Base-by-base conservation (phyloP, 2,329 filamentous ascomycete genomes). In the Colletotrichum tanaceti region DNA sequence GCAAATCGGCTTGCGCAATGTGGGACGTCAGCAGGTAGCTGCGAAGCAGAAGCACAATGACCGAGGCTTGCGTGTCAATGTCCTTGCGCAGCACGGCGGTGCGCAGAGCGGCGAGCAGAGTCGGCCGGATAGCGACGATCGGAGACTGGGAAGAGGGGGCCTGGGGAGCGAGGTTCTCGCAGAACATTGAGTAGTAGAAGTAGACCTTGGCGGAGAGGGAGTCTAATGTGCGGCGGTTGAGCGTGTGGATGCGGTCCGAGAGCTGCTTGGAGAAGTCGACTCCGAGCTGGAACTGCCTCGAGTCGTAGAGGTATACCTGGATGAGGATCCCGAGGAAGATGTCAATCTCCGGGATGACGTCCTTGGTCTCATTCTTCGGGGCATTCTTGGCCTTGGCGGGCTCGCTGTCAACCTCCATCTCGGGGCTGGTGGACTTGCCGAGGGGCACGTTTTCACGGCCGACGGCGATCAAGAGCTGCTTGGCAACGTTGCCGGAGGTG, bases 41-140 rank as follows among this genome's bases (percentile, higher is more conserved):
- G 75, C 96, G 93, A 74, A 99, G 90, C 60, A 99, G 87, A 65
- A 99, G 86, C 16, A 97, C 97, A 73, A 97, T 98, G 73, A 98
- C 93, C 0, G 95, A 93, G 35, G 96, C 93, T 82, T 98, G 95
- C n/a, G 93, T 98, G 76, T 99, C 96, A 72, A 94, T 90, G 80
- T 99, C 96, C 84, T 98, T 98, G 74, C 96, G 91, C 72, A 99
- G 86, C 35, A 98, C 96, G n/a, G 96, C 93, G 53, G 95, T 98
- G 76, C 96, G 90, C 68, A 99, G 89, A 20, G 94, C 95, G 62
- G 93, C 90, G 63, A 99, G 89, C 58, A 99, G 87, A 71, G 90
- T 91, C 64, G 94, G 93, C 68, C 96, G 91, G 76, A 97, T 94
- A 47, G 91, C 87, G 70, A 98, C 92, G 73, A 97, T 89, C 4